These are phyloP conservation scores for Microbotryum lychnidis-dioicae DNA, from an alignment of 1,284 basidiomycete species.

Conservation along the genomic window DNA sequence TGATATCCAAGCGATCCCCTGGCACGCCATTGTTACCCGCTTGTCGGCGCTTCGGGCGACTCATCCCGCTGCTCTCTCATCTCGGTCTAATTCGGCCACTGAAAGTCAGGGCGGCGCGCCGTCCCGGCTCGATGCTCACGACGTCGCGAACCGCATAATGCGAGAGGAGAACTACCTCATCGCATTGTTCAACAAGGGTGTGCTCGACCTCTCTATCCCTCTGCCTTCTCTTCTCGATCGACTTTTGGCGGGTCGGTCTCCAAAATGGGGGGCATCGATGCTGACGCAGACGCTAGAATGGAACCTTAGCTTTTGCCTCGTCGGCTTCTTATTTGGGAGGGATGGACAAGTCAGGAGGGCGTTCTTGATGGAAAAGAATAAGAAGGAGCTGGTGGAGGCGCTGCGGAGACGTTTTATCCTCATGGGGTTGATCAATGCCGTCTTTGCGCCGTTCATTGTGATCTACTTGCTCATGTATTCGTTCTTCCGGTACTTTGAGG, in stretches of 20 bases:
- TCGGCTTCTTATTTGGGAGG: conserved; percentile 85
- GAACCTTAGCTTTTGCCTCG: conserved; percentile 89
- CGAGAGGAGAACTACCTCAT: conserved; percentile 97
- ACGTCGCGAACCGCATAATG: conserved; percentile 92
- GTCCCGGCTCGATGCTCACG: conserved; percentile 83
- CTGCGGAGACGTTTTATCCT: conserved; percentile 80
- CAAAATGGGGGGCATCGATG: conserved; percentile 47
- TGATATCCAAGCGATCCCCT: conserved; percentile 94
- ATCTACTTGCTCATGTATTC: conserved; percentile 95
- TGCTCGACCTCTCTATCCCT: conserved; percentile 77
- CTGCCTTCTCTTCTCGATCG: conserved; percentile 48
- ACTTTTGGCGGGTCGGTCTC: conserved; percentile 40
- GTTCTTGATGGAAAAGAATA: conserved; percentile 76
- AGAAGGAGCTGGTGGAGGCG: conserved; percentile 67
- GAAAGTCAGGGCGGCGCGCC: conserved; percentile 45
- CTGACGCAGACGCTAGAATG: conserved; percentile 87
- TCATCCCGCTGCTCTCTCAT: conserved; percentile 34
- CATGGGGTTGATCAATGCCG: conserved; percentile 88
- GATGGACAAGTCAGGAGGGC: conserved; percentile 80
- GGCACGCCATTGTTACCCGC: conserved; percentile 86
- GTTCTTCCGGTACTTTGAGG: conserved; percentile 99
- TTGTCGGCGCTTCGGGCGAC: conserved; percentile 45
- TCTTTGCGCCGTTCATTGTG: conserved; percentile 94
- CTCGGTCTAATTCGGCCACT: conserved; percentile 30
- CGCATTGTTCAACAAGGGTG: conserved; percentile 91